These are phyloP conservation scores for Byssochlamys sp. DNA, from an alignment of 2,329 filamentous ascomycete genomes.

Conservation along the genomic window DNA sequence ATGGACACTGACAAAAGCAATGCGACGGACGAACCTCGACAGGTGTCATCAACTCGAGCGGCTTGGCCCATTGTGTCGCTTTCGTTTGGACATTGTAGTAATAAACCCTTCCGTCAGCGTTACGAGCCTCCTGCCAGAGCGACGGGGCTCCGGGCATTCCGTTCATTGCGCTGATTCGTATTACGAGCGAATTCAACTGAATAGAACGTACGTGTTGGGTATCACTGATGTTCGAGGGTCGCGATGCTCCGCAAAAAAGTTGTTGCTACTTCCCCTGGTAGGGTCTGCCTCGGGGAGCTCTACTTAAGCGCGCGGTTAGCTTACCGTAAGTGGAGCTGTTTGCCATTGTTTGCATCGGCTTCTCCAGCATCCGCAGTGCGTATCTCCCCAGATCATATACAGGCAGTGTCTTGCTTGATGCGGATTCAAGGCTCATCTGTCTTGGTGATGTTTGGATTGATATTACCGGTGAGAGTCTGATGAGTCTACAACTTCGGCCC, in stretches of 20 bases:
- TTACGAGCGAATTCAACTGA: neutral
- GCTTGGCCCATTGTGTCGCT: constrained; percentile 88
- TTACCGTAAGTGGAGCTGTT: neutral
- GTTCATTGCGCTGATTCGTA: constrained; percentile 46
- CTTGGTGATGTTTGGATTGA: constrained; percentile 4
- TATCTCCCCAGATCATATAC: neutral
- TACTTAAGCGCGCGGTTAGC: neutral
- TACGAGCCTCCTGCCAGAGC: constrained; percentile 72
- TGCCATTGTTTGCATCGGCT: neutral
- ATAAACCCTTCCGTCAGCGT: constrained; percentile 73
- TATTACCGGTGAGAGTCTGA: neutral
- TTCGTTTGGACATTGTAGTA: constrained; percentile 85
- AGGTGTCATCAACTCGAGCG: constrained; percentile 73
- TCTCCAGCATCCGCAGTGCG: neutral
- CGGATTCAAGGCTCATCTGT: neutral
- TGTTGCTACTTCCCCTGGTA: neutral
- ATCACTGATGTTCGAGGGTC: neutral
- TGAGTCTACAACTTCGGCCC: constrained; percentile 16
- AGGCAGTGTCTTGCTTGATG: neutral
- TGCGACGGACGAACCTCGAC: constrained; percentile 54
- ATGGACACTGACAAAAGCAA: neutral
- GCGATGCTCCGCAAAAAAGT: neutral
- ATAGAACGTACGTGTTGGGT: neutral
- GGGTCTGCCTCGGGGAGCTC: neutral
- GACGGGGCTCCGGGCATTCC: constrained; percentile 44